Base-by-base conservation (phyloP, 768 basidiomycete species). In the Tricholoma furcatifolium region DNA sequence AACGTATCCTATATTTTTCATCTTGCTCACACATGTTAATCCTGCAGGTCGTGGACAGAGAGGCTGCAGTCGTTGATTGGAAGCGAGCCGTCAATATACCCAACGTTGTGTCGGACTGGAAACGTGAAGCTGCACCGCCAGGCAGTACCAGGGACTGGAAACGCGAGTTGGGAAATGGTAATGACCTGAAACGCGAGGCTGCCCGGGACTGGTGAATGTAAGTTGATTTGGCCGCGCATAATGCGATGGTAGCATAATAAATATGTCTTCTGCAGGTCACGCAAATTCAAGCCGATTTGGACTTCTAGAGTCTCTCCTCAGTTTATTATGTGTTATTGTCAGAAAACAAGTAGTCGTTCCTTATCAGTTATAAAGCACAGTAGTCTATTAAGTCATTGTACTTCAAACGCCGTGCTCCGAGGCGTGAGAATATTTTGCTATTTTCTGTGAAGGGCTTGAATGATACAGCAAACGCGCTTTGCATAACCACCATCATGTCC, bases 401-500 rank as follows among this genome's bases (percentile, higher is more conserved):
- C 20, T n/a, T n/a, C n/a, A n/a, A n/a, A n/a, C n/a, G n/a, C 17
- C 9, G 40, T 3, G 18, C 27, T 12, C 12, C 27, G 43, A 36
- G 6, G 44, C 51, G 56, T 53, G 56, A 38, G 56, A 53, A 41
- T 56, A 43, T 59, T 55, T 31, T 50, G 43, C 10, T 12, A 5
- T 56, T 18, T 61, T 55, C n/a, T 27, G 27, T 27, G 27, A 27
- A 27, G 27, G 7, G 20, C 12, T 24, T 20, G 15, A 34, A 20
- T 15, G 30, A 12, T 40, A 23, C 21, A 46, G 17, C 27, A 18
- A 43, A 45, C 21, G 32, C 50, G 42, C 34, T 3, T 43, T 11
- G 17, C 15, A 27, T 10, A 11, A 36, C 60, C 50, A 51, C 50
- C 53, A 58, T 53, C 61, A 77, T 78, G 74, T 72, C 76, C 30